A percentile compares a stretch with the other conserved stretches of the same genome.
Conservation (phyloP, 129 eudicot genomes). For the Smallanthus sonchifolius region DNA sequence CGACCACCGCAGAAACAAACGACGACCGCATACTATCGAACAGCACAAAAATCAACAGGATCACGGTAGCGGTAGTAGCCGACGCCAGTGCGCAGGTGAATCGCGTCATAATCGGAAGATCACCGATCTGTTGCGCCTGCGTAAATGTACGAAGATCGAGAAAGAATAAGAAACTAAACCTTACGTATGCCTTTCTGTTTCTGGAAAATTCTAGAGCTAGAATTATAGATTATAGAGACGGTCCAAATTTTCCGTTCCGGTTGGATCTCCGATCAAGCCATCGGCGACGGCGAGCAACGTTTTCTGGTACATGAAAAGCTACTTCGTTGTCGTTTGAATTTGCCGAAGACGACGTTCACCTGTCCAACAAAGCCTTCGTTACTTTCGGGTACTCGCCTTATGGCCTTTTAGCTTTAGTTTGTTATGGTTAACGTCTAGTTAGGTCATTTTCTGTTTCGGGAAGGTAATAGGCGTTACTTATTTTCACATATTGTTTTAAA, state of each 20-base stretch:
- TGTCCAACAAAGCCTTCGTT: background rate
- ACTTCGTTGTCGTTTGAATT: conserved; percentile 5
- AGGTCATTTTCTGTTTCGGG: background rate
- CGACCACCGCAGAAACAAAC: conserved; percentile 10
- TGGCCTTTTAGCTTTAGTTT: background rate
- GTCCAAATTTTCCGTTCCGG: background rate
- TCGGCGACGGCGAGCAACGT: conserved; percentile 1
- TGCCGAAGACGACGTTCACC: conserved; percentile 14
- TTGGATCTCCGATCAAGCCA: conserved; percentile 6
- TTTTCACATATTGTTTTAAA: too few relatives aligned
- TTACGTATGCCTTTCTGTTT: background rate
- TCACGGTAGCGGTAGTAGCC: conserved; percentile 6
- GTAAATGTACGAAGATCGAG: conserved; percentile 11
- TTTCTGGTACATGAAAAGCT: background rate
- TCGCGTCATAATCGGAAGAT: conserved; percentile 23
- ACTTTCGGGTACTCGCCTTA: background rate
- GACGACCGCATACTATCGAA: background rate
- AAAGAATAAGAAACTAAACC: background rate
- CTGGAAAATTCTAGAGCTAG: background rate
- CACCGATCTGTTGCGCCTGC: background rate
- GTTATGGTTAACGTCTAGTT: background rate
- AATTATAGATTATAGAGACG: background rate
- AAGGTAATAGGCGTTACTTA: too few relatives aligned
- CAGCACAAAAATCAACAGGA: conserved; percentile 9
- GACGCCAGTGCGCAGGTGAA: conserved; percentile 9